Conservation (phyloP, 805 yeast species). For the Gaillardinia entomophila region DNA sequence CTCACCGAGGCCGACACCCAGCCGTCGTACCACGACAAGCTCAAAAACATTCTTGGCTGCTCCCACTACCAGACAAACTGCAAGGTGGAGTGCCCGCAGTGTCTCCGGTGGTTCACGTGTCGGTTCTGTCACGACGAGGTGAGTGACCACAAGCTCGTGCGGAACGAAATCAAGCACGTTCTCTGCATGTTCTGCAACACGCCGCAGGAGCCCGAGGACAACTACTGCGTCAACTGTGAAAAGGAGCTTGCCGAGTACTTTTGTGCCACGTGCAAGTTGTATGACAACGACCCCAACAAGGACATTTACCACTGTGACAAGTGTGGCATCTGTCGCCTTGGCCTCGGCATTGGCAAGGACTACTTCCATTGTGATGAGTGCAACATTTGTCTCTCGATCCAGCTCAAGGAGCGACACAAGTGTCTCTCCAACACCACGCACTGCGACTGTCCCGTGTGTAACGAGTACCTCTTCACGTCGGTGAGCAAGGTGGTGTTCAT, state of each 20-base stretch:
- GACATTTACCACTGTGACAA: slow-evolving; percentile 88
- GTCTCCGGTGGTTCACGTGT: slow-evolving; percentile 74
- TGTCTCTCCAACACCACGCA: slow-evolving; percentile 87
- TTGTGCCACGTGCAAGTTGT: slow-evolving; percentile 72
- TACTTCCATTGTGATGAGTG: slow-evolving; percentile 89
- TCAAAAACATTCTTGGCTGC: slow-evolving; percentile 61
- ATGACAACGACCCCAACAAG: slow-evolving; percentile 73
- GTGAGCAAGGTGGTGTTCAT: slow-evolving; percentile 80
- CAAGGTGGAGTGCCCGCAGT: slow-evolving; percentile 73
- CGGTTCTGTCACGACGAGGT: slow-evolving; percentile 77
- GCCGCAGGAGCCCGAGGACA: slow-evolving; percentile 66
- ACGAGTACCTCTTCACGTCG: slow-evolving; percentile 83
- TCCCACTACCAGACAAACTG: slow-evolving; percentile 78
- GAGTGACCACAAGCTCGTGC: slow-evolving; percentile 47
- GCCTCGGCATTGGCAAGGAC: slow-evolving; percentile 82
- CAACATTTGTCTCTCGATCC: slow-evolving; percentile 81
- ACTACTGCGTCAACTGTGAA: slow-evolving; percentile 65
- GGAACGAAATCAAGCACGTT: slow-evolving; percentile 59
- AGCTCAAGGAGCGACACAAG: slow-evolving; percentile 67
- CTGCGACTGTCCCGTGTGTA: slow-evolving; percentile 90
- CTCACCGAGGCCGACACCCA: slow-evolving; percentile 42
- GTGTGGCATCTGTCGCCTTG: slow-evolving; percentile 90
- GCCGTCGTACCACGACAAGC: slow-evolving; percentile 43
- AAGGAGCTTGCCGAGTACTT: slow-evolving; percentile 66
- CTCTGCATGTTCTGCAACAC: slow-evolving; percentile 77